Percentiles rank a stretch among this genome's conserved stretches.
These are phyloP conservation scores for Termitomyces sp. DNA, from an alignment of 768 basidiomycete species.

Conservation along the genomic window DNA sequence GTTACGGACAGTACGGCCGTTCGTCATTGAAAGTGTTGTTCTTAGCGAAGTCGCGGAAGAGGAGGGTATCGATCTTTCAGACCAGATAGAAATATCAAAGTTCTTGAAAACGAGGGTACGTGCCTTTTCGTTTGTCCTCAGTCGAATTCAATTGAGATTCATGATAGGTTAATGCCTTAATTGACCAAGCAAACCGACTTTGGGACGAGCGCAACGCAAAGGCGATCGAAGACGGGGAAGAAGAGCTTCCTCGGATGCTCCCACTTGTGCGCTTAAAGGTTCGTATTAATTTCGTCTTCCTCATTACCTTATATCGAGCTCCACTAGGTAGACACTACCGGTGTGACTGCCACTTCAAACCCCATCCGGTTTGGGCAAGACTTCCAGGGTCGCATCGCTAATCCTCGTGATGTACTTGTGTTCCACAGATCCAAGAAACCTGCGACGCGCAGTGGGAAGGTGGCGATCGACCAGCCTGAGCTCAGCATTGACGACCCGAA, in stretches of 20 bases:
- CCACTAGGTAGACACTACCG: slow-evolving; percentile 81
- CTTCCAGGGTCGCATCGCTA: slow-evolving; percentile 87
- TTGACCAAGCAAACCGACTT: slow-evolving; percentile 69
- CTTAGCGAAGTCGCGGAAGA: slow-evolving; percentile 78
- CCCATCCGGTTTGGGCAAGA: slow-evolving; percentile 97
- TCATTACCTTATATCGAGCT: not conserved
- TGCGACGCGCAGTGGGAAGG: slow-evolving; percentile 48
- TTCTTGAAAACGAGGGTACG: slow-evolving; percentile 69
- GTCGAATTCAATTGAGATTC: not conserved
- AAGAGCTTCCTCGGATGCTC: slow-evolving; percentile 66
- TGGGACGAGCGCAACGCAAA: slow-evolving; percentile 75
- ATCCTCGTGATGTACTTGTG: slow-evolving; percentile 89
- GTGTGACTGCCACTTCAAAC: slow-evolving; percentile 88
- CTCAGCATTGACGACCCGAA: slow-evolving; percentile 77
- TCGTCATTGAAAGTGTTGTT: slow-evolving; percentile 80
- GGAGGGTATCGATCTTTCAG: slow-evolving; percentile 69
- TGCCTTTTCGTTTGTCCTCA: not conserved
- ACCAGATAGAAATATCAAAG: slow-evolving; percentile 81
- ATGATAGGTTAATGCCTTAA: slow-evolving; percentile 69
- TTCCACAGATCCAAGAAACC: slow-evolving; percentile 82
- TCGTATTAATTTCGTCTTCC: not conserved
- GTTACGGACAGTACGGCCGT: slow-evolving; percentile 90
- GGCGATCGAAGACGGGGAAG: slow-evolving; percentile 60
- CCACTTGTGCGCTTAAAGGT: slow-evolving; percentile 88
- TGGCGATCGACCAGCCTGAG: slow-evolving; percentile 73